Evolutionary conservation across 371 early-diverging fungal species (phyloP).

Genomic region (Mortierella polycephala): DNA sequence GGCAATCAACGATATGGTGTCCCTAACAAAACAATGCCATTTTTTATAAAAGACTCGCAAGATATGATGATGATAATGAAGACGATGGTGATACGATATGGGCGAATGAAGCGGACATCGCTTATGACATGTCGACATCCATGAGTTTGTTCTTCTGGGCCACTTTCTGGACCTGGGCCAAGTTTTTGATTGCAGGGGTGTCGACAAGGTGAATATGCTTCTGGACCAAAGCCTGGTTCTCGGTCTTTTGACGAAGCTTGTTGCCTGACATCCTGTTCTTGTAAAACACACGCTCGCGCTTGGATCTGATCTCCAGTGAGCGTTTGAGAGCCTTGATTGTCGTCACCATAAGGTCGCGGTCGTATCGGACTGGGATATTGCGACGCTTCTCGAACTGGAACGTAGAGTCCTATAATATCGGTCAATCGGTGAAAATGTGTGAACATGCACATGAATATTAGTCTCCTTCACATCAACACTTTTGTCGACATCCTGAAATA

Average conservation of each 20-base stretch:
- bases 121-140: conserved; percentile 70
- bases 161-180: conserved; percentile 68
- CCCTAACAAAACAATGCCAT: no score
- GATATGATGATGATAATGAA: not conserved
- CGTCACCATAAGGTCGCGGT: conserved; percentile 94
- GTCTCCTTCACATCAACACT: no score
- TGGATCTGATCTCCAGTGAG: conserved; percentile 90
- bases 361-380: conserved; percentile 96
- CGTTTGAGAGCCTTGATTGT: conserved; percentile 97
- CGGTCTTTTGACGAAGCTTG: conserved; percentile 77
- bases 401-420: conserved; percentile 80
- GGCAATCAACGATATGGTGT: no score
- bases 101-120: not conserved
- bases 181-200: conserved; percentile 69
- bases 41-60: not conserved
- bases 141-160: conserved; percentile 63
- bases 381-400: conserved; percentile 98
- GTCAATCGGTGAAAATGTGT: not conserved
- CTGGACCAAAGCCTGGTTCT: conserved; percentile 81
- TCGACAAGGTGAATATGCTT: conserved; percentile 88
- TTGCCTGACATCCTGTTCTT: conserved; percentile 89
- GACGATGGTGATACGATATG: not conserved
- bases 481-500: not conserved
- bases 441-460: not conserved
- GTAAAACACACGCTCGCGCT: conserved; percentile 91